Percentiles rank a stretch among this genome's conserved stretches.
Evolutionary conservation across 148 eudicot genomes (phyloP).

Genomic region (Diospyros lotus): DNA sequence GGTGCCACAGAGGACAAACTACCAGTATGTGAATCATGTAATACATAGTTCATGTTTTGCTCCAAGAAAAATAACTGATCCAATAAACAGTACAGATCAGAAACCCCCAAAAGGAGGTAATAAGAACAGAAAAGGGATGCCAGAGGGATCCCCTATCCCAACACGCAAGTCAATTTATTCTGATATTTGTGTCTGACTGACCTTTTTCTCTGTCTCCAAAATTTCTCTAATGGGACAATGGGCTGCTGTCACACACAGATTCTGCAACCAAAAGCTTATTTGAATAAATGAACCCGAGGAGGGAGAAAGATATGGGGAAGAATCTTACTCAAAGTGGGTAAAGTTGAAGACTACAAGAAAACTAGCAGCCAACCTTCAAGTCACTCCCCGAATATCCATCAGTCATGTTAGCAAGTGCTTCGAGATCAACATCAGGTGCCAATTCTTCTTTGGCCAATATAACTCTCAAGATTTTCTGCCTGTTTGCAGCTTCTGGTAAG

Average conservation of each 20-base stretch:
- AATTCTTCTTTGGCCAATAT: slow-evolving; percentile 90
- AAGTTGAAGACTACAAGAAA: background rate
- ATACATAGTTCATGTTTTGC: too few relatives aligned
- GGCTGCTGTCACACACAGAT: slow-evolving; percentile 92
- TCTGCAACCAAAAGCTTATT: slow-evolving; percentile 37
- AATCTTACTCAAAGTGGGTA: too few relatives aligned
- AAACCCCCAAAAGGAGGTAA: too few relatives aligned
- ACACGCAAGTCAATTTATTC: too few relatives aligned
- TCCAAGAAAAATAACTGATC: too few relatives aligned
- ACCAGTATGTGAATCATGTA: too few relatives aligned
- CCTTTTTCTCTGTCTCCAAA: slow-evolving; percentile 88
- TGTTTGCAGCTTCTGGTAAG: slow-evolving; percentile 90
- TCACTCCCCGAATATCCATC: slow-evolving; percentile 99
- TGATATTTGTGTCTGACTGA: slow-evolving; percentile 9
- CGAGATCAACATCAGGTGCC: slow-evolving; percentile 72
- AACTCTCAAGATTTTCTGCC: slow-evolving; percentile 86
- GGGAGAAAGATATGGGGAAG: background rate
- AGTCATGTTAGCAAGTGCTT: slow-evolving; percentile 81
- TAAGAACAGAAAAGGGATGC: too few relatives aligned
- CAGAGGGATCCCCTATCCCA: too few relatives aligned
- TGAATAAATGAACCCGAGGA: background rate
- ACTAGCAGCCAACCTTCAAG: slow-evolving; percentile 56
- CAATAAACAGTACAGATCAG: too few relatives aligned
- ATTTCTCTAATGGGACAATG: slow-evolving; percentile 96
- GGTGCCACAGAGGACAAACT: too few relatives aligned